A percentile compares a stretch with the other conserved stretches of the same genome.
Conservation (phyloP, 2,329 filamentous ascomycete genomes). For the Stenocarpella maydis region DNA sequence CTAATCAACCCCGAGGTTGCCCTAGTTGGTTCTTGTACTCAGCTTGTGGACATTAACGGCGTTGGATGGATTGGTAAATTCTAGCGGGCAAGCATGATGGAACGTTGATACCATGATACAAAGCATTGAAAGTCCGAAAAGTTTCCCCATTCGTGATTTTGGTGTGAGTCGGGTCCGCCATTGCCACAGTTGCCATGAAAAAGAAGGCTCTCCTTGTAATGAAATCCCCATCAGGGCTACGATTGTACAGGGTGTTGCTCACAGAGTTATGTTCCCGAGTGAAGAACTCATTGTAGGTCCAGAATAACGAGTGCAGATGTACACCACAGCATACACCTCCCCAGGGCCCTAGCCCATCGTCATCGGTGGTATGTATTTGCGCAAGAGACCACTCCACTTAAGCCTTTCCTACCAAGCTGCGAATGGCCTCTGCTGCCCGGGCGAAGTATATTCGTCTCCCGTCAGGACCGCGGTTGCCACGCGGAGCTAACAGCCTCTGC, state of each 20-base stretch:
- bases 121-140: neutral
- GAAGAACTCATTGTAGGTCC: neutral
- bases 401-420: neutral
- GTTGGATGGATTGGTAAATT: conserved; percentile 32
- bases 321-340: neutral
- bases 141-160: neutral
- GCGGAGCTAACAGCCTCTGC: neutral
- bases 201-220: neutral
- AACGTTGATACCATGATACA: conserved; percentile 34
- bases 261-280: neutral
- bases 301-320: neutral
- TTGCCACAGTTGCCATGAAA: neutral
- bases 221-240: neutral
- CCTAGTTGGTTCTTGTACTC: conserved; percentile 1
- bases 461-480: neutral
- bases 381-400: neutral
- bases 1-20: neutral
- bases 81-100: conserved; percentile 26
- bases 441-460: neutral
- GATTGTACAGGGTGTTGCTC: neutral
- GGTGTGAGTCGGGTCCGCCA: conserved; percentile 12
- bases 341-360: neutral
- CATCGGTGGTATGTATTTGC: neutral
- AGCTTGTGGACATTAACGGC: conserved; percentile 31
- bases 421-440: neutral